These are phyloP conservation scores for Glutinoglossum americanum DNA, from an alignment of 495 filamentous ascomycete genomes.

Conservation along the genomic window DNA sequence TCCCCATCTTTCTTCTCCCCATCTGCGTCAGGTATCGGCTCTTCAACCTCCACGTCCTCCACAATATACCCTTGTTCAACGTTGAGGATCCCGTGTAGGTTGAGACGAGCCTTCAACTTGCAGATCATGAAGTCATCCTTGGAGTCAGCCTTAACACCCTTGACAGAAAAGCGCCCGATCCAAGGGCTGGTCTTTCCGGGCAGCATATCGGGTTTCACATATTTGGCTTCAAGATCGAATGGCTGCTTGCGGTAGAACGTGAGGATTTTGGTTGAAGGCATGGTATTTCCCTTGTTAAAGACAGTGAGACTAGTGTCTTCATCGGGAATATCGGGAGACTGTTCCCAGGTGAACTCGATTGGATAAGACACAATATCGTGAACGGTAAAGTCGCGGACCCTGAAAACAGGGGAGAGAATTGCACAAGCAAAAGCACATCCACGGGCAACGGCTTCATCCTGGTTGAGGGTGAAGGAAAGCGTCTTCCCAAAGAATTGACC, in stretches of 20 bases:
- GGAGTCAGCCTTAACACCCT: constrained; percentile 63
- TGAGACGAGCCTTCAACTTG: constrained; percentile 96
- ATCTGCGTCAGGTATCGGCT: constrained; percentile 36
- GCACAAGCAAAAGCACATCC: constrained; percentile 96
- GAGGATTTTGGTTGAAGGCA: constrained; percentile 98
- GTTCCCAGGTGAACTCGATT: constrained; percentile 99
- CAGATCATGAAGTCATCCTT: constrained; percentile 97
- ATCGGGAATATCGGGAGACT: constrained; percentile 93
- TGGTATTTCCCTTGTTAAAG: constrained; percentile 92
- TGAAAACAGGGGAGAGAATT: constrained; percentile 94
- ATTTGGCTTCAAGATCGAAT: constrained; percentile 90
- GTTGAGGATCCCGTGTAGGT: constrained; percentile 90
- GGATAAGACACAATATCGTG: constrained; percentile 97
- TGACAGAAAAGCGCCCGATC: constrained; percentile 91
- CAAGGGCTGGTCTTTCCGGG: constrained; percentile 83
- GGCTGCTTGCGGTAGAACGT: constrained; percentile 98
- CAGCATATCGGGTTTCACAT: constrained; percentile 67
- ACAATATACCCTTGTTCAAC: constrained; percentile 96
- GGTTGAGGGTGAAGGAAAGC: constrained; percentile 93
- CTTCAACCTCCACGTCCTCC: constrained; percentile 94
- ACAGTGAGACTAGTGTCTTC: constrained; percentile 95
- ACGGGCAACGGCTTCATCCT: constrained; percentile 90
- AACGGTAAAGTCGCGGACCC: constrained; percentile 90
- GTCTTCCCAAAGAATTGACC: constrained; percentile 75
- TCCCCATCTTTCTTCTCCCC: constrained; percentile 47